Evolutionary conservation across 2,329 filamentous ascomycete species (phyloP).

Genomic region (Pezicula rhizophila): DNA sequence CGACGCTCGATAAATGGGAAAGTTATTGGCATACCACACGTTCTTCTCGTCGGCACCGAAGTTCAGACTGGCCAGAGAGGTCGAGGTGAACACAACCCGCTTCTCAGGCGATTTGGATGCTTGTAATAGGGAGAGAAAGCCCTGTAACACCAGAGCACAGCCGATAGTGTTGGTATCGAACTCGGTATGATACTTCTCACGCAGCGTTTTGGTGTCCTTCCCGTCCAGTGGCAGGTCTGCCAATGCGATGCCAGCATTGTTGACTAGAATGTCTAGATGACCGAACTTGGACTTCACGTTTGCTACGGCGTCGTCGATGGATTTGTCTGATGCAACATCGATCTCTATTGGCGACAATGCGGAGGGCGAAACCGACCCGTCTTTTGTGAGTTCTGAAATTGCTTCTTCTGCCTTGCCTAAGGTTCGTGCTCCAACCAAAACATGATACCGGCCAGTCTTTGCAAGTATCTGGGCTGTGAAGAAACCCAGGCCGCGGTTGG

Average conservation of each 20-base stretch:
- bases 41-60: no score
- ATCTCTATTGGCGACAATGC: not conserved
- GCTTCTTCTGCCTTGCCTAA: not conserved
- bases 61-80: no score
- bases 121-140: slow-evolving; percentile 1
- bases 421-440: not conserved
- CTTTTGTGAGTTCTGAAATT: no score
- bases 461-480: slow-evolving; percentile 24
- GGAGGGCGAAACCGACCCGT: no score
- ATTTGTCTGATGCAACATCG: not conserved
- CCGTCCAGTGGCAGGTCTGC: not conserved
- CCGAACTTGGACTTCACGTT: slow-evolving; percentile 1
- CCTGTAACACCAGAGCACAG: not conserved
- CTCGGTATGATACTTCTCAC: not conserved
- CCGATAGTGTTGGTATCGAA: slow-evolving; percentile 3
- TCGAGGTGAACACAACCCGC: slow-evolving; percentile 9
- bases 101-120: not conserved
- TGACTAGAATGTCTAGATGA: slow-evolving; percentile 1
- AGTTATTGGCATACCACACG: slow-evolving; percentile 4
- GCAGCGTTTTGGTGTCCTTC: no score
- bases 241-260: no score
- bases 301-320: not conserved
- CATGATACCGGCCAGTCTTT: not conserved
- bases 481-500: slow-evolving; percentile 33
- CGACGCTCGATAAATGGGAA: not conserved